These are phyloP conservation scores for Fusarium hostae DNA, from an alignment of 2,329 filamentous ascomycete genomes.

Conservation along the genomic window DNA sequence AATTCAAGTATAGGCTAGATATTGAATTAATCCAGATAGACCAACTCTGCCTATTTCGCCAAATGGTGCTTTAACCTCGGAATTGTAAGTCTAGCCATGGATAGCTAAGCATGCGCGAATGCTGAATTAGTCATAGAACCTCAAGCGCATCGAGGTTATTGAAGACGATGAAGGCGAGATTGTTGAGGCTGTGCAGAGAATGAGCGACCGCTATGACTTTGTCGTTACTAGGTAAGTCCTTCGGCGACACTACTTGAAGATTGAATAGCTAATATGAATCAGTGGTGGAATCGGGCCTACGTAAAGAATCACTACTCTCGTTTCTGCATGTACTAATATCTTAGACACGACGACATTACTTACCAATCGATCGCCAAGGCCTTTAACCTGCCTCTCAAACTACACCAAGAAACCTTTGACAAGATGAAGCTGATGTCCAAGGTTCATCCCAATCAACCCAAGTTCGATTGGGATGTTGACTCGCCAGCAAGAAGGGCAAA, in stretches of 20 bases:
- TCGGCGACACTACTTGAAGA: neutral
- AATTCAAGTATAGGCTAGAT: neutral
- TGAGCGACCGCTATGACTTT: constrained; percentile 92
- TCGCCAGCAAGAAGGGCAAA: constrained; percentile 83
- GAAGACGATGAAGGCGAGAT: constrained; percentile 93
- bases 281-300: constrained; percentile 95
- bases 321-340: constrained; percentile 29
- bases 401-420: constrained; percentile 80
- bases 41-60: constrained; percentile 72
- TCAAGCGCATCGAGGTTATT: constrained; percentile 93
- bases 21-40: constrained; percentile 54
- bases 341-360: constrained; percentile 95
- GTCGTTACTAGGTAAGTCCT: constrained; percentile 80
- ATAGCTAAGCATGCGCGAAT: neutral
- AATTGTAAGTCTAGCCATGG: constrained; percentile 57
- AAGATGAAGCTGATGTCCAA: constrained; percentile 87
- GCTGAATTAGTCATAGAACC: constrained; percentile 56
- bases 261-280: constrained; percentile 14
- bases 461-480: constrained; percentile 87
- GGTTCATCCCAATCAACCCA: constrained; percentile 75
- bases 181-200: constrained; percentile 83
- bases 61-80: constrained; percentile 73
- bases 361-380: constrained; percentile 94
- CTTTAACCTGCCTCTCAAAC: constrained; percentile 78
- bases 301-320: constrained; percentile 56